A percentile compares a stretch with the other conserved stretches of the same genome.
Conservation (phyloP, 257 asterid genomes). For the Solanum megistacrolobum region DNA sequence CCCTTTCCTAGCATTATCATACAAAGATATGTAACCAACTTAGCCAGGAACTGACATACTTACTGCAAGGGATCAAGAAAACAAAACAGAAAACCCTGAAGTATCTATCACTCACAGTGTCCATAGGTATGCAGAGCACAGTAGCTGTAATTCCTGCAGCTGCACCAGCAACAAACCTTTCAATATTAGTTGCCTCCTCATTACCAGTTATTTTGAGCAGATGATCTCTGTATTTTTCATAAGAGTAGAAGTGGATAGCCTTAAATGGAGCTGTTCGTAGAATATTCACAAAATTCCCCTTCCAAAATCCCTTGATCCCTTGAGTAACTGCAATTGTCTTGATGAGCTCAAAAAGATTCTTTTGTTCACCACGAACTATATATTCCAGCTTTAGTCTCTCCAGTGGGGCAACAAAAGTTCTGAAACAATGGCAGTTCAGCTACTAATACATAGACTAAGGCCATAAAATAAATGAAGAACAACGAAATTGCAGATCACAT, state of each 20-base stretch:
- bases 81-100: conserved; percentile 3
- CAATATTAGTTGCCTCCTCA: conserved; percentile 71
- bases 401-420: conserved; percentile 93
- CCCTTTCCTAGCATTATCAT: not conserved
- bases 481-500: not conserved
- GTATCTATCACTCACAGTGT: conserved; percentile 60
- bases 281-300: conserved; percentile 88
- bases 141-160: conserved; percentile 98
- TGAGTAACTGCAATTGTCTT: conserved; percentile 63
- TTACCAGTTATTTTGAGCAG: conserved; percentile 68
- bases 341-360: conserved; percentile 55
- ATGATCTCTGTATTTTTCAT: conserved; percentile 68
- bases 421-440: conserved; percentile 25
- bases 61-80: conserved; percentile 1
- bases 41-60: not conserved
- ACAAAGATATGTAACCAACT: not conserved
- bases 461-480: not conserved
- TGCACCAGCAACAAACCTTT: conserved; percentile 92
- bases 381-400: conserved; percentile 96
- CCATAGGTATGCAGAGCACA: conserved; percentile 92
- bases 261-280: conserved; percentile 96
- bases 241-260: conserved; percentile 86
- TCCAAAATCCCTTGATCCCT: conserved; percentile 91
- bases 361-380: conserved; percentile 85
- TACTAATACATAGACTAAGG: not conserved